A percentile compares a stretch with the other conserved stretches of the same genome.
Conservation (phyloP, 306 rosid genomes). For the Medicago arabica region DNA sequence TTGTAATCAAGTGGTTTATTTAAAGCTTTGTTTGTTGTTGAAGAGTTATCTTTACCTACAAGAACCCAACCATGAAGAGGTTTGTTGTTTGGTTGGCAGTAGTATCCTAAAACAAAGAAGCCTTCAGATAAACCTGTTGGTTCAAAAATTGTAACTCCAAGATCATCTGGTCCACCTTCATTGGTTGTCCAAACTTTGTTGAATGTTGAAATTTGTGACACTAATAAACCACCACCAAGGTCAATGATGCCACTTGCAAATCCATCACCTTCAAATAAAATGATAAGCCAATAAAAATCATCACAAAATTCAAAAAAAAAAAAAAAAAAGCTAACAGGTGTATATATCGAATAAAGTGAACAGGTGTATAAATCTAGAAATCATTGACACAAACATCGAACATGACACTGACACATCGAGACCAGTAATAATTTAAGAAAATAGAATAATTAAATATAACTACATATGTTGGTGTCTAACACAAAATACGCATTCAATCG, state of each 20-base stretch:
- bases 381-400: no score
- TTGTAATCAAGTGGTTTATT: conserved; percentile 62
- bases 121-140: conserved; percentile 66
- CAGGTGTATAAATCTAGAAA: no score
- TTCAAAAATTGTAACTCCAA: conserved; percentile 74
- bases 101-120: conserved; percentile 64
- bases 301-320: not conserved
- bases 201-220: conserved; percentile 60
- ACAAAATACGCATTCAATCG: no score
- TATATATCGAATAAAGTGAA: no score
- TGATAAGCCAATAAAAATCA: not conserved
- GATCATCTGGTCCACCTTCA: conserved; percentile 73
- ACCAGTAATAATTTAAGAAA: no score
- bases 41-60: conserved; percentile 55
- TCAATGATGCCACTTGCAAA: conserved; percentile 70
- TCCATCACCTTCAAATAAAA: conserved; percentile 49
- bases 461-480: no score
- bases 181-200: conserved; percentile 60
- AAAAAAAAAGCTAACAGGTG: no score
- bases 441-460: no score
- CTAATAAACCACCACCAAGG: conserved; percentile 70
- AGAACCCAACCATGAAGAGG: conserved; percentile 72
- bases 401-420: no score
- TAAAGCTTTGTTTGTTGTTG: conserved; percentile 40
- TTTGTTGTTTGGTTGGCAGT: conserved; percentile 67